phyloP scores from a whole-genome alignment of 306 rosid genomes.

The Vachellia pachyceras region DNA sequence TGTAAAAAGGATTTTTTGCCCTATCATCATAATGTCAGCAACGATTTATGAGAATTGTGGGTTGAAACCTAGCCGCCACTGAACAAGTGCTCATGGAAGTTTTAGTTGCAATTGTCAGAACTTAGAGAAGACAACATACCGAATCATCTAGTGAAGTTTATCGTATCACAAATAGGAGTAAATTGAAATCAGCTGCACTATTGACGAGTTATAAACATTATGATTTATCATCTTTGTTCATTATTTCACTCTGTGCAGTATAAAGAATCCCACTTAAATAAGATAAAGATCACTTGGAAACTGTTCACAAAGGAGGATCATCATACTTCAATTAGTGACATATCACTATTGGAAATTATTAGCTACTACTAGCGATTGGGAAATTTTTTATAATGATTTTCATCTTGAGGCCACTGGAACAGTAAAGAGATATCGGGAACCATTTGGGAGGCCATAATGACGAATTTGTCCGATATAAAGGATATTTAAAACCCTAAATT shows the following conservation, averaged over 20 bases:
- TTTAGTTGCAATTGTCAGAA: neutral
- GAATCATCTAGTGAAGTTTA: too few relatives aligned
- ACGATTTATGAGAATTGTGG: too few relatives aligned
- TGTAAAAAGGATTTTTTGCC: too few relatives aligned
- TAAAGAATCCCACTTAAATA: neutral
- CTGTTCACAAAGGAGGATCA: neutral
- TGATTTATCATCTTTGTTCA: too few relatives aligned
- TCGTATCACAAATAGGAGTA: too few relatives aligned
- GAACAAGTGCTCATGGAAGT: neutral
- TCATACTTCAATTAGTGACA: neutral
- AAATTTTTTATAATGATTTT: neutral
- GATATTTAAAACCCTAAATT: constrained; percentile 1
- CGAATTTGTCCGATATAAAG: constrained; percentile 8
- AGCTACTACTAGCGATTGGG: neutral
- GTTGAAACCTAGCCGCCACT: too few relatives aligned
- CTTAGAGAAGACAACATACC: neutral
- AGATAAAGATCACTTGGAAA: neutral
- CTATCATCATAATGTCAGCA: too few relatives aligned
- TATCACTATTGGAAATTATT: neutral
- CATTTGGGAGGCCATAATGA: neutral
- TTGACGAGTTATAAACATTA: neutral
- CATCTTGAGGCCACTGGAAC: neutral
- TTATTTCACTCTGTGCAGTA: neutral
- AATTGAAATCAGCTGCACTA: neutral
- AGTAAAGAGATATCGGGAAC: neutral